Conservation (phyloP, 2,329 filamentous ascomycete species). For the Phaeosphaeria sp. region DNA sequence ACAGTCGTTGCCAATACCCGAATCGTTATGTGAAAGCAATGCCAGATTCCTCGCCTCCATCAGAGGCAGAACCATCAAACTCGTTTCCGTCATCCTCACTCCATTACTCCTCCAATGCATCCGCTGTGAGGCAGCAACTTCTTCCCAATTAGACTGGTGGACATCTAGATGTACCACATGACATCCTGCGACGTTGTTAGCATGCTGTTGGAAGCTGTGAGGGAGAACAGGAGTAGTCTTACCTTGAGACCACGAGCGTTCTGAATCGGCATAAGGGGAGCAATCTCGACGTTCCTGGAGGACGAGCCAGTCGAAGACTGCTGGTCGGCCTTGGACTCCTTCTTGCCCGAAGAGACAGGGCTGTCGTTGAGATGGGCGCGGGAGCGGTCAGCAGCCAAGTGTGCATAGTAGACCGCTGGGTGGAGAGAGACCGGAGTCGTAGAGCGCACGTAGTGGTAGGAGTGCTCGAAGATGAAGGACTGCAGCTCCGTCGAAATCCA, state of each 20-base stretch:
- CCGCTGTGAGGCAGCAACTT: not conserved
- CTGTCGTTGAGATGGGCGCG: slow-evolving; percentile 71
- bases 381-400: slow-evolving; percentile 83
- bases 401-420: slow-evolving; percentile 95
- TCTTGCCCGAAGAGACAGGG: slow-evolving; percentile 48
- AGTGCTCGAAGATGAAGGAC: slow-evolving; percentile 91
- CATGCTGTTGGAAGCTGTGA: not conserved
- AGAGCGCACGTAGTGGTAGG: slow-evolving; percentile 89
- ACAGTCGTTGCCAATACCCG: not conserved
- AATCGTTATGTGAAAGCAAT: not conserved
- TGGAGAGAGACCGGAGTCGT: slow-evolving; percentile 90
- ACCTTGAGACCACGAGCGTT: slow-evolving; percentile 47
- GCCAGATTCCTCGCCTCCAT: not conserved
- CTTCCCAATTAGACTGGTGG: not conserved
- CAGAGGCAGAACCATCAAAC: not conserved
- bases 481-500: slow-evolving; percentile 75
- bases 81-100: not conserved
- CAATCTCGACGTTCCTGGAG: slow-evolving; percentile 41
- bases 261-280: slow-evolving; percentile 51
- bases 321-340: slow-evolving; percentile 39
- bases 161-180: slow-evolving; percentile 59
- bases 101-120: not conserved
- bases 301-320: slow-evolving; percentile 39
- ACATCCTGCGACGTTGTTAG: slow-evolving; percentile 21
- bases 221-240: not conserved